phyloP scores from a whole-genome alignment of 805 yeast genomes.

The Metschnikowia baotianmanensis region DNA sequence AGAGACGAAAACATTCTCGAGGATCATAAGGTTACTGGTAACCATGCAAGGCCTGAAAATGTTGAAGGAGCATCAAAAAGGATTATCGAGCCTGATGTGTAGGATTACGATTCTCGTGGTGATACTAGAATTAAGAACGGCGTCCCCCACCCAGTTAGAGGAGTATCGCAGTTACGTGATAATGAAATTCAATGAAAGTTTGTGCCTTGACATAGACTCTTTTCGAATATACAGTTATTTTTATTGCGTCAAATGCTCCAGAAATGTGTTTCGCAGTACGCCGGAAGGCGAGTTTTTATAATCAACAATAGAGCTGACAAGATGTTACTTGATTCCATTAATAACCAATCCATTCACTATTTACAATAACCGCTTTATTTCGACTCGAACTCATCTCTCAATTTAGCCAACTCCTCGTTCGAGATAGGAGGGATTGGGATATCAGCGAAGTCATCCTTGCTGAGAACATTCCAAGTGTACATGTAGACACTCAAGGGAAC shows the following conservation, averaged over 20 bases:
- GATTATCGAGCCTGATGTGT: neutral
- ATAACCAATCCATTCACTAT: slow-evolving; percentile 8
- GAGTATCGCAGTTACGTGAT: slow-evolving; percentile 15
- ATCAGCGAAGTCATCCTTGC: slow-evolving; percentile 80
- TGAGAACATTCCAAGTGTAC: slow-evolving; percentile 62
- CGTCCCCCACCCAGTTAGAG: slow-evolving; percentile 20
- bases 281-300: no score
- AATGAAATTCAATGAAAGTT: neutral
- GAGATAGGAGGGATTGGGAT: slow-evolving; percentile 93
- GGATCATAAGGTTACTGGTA: no score
- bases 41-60: no score
- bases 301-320: neutral
- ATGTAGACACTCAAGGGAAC: slow-evolving; percentile 66
- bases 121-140: neutral
- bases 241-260: no score
- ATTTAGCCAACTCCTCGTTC: slow-evolving; percentile 68
- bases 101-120: neutral
- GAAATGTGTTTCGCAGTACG: no score
- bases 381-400: slow-evolving; percentile 70
- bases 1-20: no score
- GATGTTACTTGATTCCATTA: neutral
- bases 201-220: no score
- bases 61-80: no score
- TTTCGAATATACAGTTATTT: no score
- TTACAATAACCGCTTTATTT: slow-evolving; percentile 22